Percentiles rank a stretch among this genome's conserved stretches.
Conservation (phyloP, 208 protist species). For the Trichomonas gallinae region DNA sequence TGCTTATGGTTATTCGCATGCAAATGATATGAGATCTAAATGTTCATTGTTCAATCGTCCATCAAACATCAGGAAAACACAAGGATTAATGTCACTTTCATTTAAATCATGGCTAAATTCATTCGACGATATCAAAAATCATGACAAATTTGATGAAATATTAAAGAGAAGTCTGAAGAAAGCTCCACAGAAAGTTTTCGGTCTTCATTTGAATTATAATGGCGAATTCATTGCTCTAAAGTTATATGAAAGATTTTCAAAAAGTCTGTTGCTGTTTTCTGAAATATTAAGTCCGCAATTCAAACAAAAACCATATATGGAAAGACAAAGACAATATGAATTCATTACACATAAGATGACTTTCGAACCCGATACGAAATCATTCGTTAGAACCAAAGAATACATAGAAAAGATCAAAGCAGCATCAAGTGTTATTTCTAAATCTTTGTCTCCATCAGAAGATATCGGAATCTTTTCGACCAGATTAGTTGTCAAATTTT, state of each 20-base stretch:
- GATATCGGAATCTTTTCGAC: not conserved
- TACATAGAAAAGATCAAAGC: not conserved
- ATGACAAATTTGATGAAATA: not conserved
- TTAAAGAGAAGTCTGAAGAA: not conserved
- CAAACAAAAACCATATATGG: not conserved
- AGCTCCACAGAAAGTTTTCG: not conserved
- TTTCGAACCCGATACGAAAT: not conserved
- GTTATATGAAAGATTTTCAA: not conserved
- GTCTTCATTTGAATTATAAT: not conserved
- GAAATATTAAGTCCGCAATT: not conserved
- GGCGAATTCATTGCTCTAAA: not conserved
- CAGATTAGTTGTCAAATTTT: not conserved
- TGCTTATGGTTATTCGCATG: not conserved
- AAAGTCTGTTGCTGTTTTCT: not conserved
- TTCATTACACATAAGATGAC: not conserved
- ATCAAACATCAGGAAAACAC: not conserved
- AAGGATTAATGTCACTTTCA: not conserved
- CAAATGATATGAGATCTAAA: not conserved
- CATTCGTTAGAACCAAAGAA: not conserved
- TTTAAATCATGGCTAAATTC: not conserved
- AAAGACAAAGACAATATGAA: not conserved
- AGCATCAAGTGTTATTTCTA: not conserved
- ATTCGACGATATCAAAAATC: not conserved
- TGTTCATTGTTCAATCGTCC: not conserved
- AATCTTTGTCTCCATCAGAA: not conserved